Percentiles rank a stretch among this genome's conserved stretches.
These are phyloP conservation scores for Vanrija sp. DNA, from an alignment of 1,284 basidiomycete genomes.

Conservation along the genomic window DNA sequence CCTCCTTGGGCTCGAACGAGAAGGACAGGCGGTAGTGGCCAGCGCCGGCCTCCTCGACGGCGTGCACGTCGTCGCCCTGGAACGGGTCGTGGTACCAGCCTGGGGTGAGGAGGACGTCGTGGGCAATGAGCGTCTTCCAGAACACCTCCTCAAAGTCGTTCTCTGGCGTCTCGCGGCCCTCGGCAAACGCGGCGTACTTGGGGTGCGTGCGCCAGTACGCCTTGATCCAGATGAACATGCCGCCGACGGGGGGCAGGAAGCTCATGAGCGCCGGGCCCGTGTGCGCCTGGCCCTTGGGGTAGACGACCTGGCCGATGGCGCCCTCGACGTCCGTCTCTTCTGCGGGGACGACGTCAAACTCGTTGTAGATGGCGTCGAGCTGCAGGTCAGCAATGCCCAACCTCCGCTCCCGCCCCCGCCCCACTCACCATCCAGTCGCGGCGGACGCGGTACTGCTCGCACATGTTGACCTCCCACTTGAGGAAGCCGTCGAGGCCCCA, in stretches of 20 bases:
- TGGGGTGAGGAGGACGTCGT: constrained; percentile 22
- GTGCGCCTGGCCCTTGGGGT: constrained; percentile 9
- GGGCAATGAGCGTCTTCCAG: constrained; percentile 20
- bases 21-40: constrained; percentile 28
- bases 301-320: constrained; percentile 21
- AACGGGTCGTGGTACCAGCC: constrained; percentile 27
- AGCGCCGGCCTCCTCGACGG: constrained; percentile 12
- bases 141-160: constrained; percentile 20
- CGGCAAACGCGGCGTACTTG: constrained; percentile 7
- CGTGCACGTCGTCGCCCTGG: constrained; percentile 16
- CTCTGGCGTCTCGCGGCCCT: background rate
- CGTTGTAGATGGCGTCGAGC: constrained; percentile 11
- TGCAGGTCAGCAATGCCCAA: background rate
- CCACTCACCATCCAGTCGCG: constrained; percentile 32
- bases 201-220: constrained; percentile 24
- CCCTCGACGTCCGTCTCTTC: constrained; percentile 5
- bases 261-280: constrained; percentile 52
- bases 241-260: constrained; percentile 58
- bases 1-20: constrained; percentile 19
- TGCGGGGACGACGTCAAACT: constrained; percentile 21
- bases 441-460: constrained; percentile 37
- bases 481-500: constrained; percentile 66
- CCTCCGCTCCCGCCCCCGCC: too few relatives aligned
- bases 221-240: constrained; percentile 41
- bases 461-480: constrained; percentile 62